phyloP scores from a whole-genome alignment of 2,329 filamentous ascomycete genomes.

The Aspergillus sp. region DNA sequence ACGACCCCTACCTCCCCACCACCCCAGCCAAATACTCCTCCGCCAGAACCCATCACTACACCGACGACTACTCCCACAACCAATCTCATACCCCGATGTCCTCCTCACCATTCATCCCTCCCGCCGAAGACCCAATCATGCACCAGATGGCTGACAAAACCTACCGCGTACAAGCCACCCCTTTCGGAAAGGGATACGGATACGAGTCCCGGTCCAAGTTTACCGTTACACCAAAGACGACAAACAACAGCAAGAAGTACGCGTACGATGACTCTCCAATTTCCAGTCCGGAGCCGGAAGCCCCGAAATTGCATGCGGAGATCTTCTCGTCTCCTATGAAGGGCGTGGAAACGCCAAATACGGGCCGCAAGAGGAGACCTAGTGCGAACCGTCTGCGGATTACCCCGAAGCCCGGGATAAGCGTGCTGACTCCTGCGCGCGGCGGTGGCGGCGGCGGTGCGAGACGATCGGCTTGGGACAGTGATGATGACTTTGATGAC shows the following conservation, averaged over 20 bases:
- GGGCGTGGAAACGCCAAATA: constrained; percentile 36
- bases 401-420: constrained; percentile 75
- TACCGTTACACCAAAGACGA: constrained; percentile 35
- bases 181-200: constrained; percentile 60
- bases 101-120: constrained; percentile 57
- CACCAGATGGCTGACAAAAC: constrained; percentile 95
- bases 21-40: constrained; percentile 37
- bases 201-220: constrained; percentile 34
- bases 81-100: constrained; percentile 65
- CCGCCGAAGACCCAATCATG: constrained; percentile 70
- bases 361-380: constrained; percentile 47
- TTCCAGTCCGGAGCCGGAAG: constrained; percentile 75
- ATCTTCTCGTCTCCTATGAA: constrained; percentile 77
- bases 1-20: constrained; percentile 39
- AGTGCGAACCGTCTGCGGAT: constrained; percentile 36
- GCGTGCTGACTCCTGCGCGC: constrained; percentile 73
- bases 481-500: constrained; percentile 64
- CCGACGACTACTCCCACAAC: constrained; percentile 13
- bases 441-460: constrained; percentile 35
- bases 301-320: constrained; percentile 80
- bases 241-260: constrained; percentile 26
- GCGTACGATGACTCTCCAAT: constrained; percentile 55
- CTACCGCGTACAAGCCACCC: constrained; percentile 90
- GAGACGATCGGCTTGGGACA: constrained; percentile 65
- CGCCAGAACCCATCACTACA: constrained; percentile 26